Base-by-base conservation (phyloP, 2,329 filamentous ascomycete genomes). In the Aspergillus clavatus region DNA sequence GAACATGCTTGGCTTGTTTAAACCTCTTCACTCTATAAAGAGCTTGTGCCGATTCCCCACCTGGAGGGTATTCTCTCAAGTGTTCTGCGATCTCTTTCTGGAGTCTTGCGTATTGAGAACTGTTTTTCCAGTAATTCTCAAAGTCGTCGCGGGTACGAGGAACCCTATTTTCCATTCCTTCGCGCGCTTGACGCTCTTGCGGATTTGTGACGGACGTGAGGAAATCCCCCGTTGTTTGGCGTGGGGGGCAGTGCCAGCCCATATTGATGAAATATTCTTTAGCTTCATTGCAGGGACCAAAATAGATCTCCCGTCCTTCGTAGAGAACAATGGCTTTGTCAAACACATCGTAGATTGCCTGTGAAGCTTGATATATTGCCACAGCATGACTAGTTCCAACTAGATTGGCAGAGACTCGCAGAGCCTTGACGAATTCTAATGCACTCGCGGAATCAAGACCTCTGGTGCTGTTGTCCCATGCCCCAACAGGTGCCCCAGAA, bases 231-330 rank as follows among this genome's bases (percentile, higher is more conserved):
- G 79, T 83, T 0, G 83, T 87, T 59, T 87, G 83, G 2, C 84
- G 76, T 2, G 74, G 64, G 0, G 83, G 83, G 54, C 84, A 87
- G 26, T 76, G 62, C 75, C 80, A 90, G 31, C 86, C 86, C 65
- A 85, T 79, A 10, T 76, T 68, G 55, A 82, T 78, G 48, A 90
- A 89, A 64, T 81, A 89, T 0, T 62, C 61, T 55, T 77, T 82
- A 0, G 86, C 86, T 2, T 72, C 62, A 5, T 57, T 60, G 0
- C 81, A 78, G 0, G 79, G 77, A 0, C 87, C 87, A 51, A 84
- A 90, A 69, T 81, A 91, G 50, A 90, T 90, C 58, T 90, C 79
- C 0, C 83, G 77, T 1, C 87, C 87, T 58, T 89, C 83, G 57
- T 90, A 89, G 0, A 90, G 70, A 0, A 91, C 83, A 0, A 82